Evolutionary conservation across 2,329 filamentous ascomycete species (phyloP), one percentile per base, ranked within the genome.

Genomic region (Rhynchosporium graminicola): DNA sequence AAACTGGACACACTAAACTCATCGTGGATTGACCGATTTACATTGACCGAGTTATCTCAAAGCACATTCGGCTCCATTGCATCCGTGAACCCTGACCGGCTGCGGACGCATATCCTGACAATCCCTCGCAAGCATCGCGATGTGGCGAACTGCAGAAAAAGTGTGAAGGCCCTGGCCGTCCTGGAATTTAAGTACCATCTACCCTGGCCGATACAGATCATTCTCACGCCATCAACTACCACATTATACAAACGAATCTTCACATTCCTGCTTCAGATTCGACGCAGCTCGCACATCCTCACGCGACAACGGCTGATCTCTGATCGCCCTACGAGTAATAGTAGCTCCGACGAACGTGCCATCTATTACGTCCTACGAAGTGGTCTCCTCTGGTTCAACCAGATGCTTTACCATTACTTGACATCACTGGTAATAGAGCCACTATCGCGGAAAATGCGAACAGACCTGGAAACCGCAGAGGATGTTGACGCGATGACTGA

Each of bases 401-500:
- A 87, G 66, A 85, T 83, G 0, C 71, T 97, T 1, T 88, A 91
- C 70, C 87, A 87, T 8, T 95, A 97, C 72, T 77, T 96, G 4
- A 87, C 87, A 3, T 88, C 86, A 15, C 82, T 92, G 1, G 89
- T 93, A 1, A 80, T 96, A 0, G 82, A 82, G 0, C 83, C 86
- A 0, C 80, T 86, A 28, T 83, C 82, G 1, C 71, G 75, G 2
- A 78, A 80, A 36, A 83, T 97, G 78, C 77, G 78, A 5, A 73
- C 75, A 2, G 78, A 81, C 0, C 80, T 97, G 57, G 75, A 77
- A 13, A 76, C 78, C 5, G 86, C 91, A 0, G 80, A 82, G 31
- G 91, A 94, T 68, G 85, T 97, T 9, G 92, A 97, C 72, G 83
- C 83, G 31, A 96, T 97, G 90, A 87, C 92, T 31, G 76, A 76